Percentiles rank a stretch among this genome's conserved stretches.
phyloP scores from a whole-genome alignment of 73 alveolate genomes.

The Paramecium sexaurelia region DNA sequence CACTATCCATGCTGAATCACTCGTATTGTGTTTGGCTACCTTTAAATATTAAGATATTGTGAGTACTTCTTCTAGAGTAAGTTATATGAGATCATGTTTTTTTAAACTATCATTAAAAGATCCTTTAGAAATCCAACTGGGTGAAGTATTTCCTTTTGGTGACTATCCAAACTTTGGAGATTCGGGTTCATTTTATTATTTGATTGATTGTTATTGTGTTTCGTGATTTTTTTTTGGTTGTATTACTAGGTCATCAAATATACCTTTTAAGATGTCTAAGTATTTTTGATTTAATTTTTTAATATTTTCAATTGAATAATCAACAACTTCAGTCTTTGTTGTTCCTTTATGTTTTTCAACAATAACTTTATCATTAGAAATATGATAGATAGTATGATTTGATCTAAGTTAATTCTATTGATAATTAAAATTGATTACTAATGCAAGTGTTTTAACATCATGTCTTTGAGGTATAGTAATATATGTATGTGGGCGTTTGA shows the following conservation, averaged over 20 bases:
- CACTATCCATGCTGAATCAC: slow-evolving; percentile 87
- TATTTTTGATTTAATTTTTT: slow-evolving; percentile 5
- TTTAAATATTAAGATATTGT: slow-evolving; percentile 62
- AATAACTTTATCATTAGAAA: neutral
- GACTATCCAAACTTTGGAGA: slow-evolving; percentile 44
- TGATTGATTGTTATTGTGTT: neutral
- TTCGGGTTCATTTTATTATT: neutral
- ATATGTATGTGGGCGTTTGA: neutral
- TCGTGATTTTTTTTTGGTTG: slow-evolving; percentile 29
- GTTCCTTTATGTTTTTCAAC: neutral
- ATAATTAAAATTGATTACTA: neutral
- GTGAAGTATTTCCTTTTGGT: neutral
- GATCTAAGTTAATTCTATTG: neutral
- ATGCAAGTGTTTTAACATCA: neutral
- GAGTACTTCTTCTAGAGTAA: slow-evolving; percentile 11
- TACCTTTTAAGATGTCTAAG: neutral
- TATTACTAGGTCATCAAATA: neutral
- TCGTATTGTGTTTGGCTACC: slow-evolving; percentile 83
- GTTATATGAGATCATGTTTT: neutral
- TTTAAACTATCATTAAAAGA: neutral
- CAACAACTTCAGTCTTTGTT: neutral
- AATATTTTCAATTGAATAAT: neutral
- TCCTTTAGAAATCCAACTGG: neutral
- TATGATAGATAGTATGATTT: neutral
- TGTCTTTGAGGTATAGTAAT: neutral